These are phyloP conservation scores for Phytophthora fragariae DNA, from an alignment of 352 stramenopile species.

Conservation along the genomic window DNA sequence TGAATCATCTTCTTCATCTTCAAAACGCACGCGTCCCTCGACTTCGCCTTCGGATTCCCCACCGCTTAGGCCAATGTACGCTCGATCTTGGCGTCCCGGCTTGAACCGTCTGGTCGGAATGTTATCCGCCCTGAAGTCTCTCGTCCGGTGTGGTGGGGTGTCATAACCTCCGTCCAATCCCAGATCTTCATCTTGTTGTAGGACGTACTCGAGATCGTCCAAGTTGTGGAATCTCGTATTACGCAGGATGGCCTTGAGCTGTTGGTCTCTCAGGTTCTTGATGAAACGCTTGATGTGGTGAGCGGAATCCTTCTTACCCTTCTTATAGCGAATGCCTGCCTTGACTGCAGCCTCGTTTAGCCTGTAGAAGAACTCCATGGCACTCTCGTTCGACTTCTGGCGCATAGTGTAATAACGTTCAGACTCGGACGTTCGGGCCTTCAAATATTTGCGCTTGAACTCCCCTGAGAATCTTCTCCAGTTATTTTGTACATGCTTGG, in stretches of 20 bases:
- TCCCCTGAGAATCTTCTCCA: not conserved
- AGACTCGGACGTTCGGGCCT: not conserved
- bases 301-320: no score
- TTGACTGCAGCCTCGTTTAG: no score
- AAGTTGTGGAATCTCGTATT: no score
- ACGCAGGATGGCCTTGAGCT: no score
- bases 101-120: not conserved
- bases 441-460: not conserved
- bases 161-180: not conserved
- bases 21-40: not conserved
- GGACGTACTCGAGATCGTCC: conserved; percentile 1
- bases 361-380: not conserved
- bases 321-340: no score
- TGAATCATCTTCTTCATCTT: not conserved
- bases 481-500: not conserved
- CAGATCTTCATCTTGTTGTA: not conserved
- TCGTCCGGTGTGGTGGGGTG: not conserved
- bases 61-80: not conserved
- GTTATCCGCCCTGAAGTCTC: not conserved
- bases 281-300: no score
- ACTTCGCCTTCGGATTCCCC: not conserved
- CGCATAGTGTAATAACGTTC: conserved; percentile 5
- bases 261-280: no score
- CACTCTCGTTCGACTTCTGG: not conserved
- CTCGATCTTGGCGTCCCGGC: not conserved